Percentiles rank a stretch among this genome's conserved stretches.
These are phyloP conservation scores for Harrya chromipes DNA, from an alignment of 768 basidiomycete species.

Conservation along the genomic window DNA sequence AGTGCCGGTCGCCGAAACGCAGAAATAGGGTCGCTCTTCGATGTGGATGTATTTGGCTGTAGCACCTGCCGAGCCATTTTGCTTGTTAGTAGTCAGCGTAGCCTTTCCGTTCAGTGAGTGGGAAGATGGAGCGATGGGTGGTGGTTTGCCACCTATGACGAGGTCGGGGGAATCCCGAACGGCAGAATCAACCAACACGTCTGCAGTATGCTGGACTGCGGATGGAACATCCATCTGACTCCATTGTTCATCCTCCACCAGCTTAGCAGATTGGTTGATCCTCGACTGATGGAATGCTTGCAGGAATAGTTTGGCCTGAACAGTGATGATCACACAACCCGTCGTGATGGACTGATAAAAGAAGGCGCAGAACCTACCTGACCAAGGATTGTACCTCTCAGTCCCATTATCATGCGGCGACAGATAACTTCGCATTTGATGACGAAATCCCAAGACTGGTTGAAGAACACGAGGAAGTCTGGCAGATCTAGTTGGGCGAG, in stretches of 20 bases:
- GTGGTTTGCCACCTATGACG: conserved; percentile 29
- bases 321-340: conserved; percentile 1
- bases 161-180: conserved; percentile 78
- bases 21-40: conserved; percentile 82
- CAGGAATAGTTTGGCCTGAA: conserved; percentile 82
- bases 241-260: conserved; percentile 98
- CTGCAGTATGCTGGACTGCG: conserved; percentile 64
- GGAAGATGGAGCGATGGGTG: background rate
- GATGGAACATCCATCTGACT: conserved; percentile 66
- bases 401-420: conserved; percentile 87
- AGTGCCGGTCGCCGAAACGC: conserved; percentile 81
- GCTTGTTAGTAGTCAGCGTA: conserved; percentile 17
- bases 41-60: conserved; percentile 64
- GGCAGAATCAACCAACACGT: conserved; percentile 76
- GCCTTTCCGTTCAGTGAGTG: conserved; percentile 9
- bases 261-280: conserved; percentile 75
- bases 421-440: conserved; percentile 83
- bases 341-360: background rate
- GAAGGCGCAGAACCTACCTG: conserved; percentile 50
- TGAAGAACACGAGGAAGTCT: conserved; percentile 80
- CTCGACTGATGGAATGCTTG: conserved; percentile 80
- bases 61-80: conserved; percentile 22
- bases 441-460: conserved; percentile 87
- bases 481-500: conserved; percentile 69
- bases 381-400: conserved; percentile 80